These are phyloP conservation scores for Apodospora peruviana DNA, from an alignment of 495 filamentous ascomycete species.

Conservation along the genomic window DNA sequence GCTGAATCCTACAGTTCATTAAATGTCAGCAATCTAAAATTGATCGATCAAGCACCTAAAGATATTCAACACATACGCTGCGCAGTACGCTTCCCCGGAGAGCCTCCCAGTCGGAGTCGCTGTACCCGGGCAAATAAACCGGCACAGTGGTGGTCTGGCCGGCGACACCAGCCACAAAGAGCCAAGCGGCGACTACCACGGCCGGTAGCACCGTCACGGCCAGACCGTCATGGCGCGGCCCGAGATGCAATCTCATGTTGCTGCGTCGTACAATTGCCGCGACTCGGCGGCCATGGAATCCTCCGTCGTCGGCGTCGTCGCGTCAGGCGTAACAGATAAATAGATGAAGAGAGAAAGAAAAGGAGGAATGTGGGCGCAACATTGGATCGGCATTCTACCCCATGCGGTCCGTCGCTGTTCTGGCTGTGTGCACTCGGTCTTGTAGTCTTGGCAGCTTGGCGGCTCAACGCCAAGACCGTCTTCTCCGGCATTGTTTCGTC, in stretches of 20 bases:
- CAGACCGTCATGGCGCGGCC: neutral
- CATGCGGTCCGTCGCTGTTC: neutral
- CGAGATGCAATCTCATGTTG: conserved; percentile 1
- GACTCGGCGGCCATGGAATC: neutral
- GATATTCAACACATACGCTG: conserved; percentile 18
- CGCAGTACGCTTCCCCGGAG: conserved; percentile 33
- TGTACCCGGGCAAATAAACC: conserved; percentile 30
- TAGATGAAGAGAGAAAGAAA: neutral
- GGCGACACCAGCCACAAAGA: conserved; percentile 6
- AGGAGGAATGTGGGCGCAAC: neutral
- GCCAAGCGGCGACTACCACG: conserved; percentile 1
- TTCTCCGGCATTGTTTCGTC: neutral
- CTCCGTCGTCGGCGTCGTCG: neutral
- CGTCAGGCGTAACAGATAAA: neutral
- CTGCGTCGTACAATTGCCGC: neutral
- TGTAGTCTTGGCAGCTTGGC: conserved; percentile 1
- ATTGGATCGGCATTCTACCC: neutral
- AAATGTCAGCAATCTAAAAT: conserved; percentile 1
- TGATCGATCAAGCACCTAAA: neutral
- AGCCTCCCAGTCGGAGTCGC: conserved; percentile 19
- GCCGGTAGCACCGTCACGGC: neutral
- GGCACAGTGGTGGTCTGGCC: conserved; percentile 23
- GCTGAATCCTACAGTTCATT: conserved; percentile 17
- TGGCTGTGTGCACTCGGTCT: neutral
- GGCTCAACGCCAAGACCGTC: conserved; percentile 1